These are phyloP conservation scores for Aspergillus aculeatinus DNA, from an alignment of 2,329 filamentous ascomycete genomes.

Conservation along the genomic window DNA sequence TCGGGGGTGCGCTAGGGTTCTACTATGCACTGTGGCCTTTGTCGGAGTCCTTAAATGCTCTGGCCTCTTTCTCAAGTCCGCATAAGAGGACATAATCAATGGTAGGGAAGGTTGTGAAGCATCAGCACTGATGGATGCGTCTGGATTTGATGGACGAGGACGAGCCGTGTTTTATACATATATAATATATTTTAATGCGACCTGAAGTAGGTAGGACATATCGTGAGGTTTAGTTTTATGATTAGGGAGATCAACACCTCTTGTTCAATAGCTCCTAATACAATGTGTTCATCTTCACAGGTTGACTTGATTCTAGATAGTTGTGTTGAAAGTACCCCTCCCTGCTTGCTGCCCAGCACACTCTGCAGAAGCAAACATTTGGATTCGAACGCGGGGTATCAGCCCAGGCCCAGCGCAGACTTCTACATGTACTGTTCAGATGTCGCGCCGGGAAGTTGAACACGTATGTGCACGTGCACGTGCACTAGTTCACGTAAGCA, in stretches of 20 bases:
- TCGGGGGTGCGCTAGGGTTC: constrained; percentile 70
- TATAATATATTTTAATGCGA: not conserved
- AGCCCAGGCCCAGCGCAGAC: not conserved
- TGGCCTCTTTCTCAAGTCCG: constrained; percentile 33
- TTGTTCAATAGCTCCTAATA: not conserved
- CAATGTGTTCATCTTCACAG: not conserved
- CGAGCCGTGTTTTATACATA: not conserved
- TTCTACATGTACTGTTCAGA: not conserved
- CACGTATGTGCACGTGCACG: not conserved
- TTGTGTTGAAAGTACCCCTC: not conserved
- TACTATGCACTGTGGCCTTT: constrained; percentile 68
- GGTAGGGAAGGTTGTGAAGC: not conserved
- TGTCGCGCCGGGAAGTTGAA: not conserved
- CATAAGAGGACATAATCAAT: not conserved
- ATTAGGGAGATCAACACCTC: no score
- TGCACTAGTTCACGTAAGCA: no score
- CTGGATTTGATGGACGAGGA: not conserved
- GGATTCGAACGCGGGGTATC: not conserved
- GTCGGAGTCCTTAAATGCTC: constrained; percentile 55
- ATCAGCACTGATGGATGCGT: not conserved
- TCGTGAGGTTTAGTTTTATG: no score
- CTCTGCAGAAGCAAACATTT: not conserved
- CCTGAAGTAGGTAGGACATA: not conserved
- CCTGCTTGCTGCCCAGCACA: not conserved
- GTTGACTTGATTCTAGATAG: no score